phyloP scores from a whole-genome alignment of 176 grass and related monocot genomes.

The Secale cereale region DNA sequence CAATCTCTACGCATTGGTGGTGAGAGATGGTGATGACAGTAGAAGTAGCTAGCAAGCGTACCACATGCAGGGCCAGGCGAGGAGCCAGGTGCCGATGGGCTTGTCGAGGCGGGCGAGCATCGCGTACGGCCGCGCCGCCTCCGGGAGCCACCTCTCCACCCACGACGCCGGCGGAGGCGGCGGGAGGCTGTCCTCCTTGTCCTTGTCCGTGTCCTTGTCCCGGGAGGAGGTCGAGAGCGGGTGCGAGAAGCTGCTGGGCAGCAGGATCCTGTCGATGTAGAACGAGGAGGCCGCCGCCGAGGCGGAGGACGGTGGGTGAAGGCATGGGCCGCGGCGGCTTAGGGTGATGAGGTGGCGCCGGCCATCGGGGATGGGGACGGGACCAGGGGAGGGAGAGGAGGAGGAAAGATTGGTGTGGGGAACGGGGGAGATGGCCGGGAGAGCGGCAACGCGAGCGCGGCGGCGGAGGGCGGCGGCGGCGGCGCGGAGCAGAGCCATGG shows the following conservation, averaged over 20 bases:
- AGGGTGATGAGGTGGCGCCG: conserved; percentile 13
- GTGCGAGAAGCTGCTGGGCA: neutral
- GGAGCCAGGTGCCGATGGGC: conserved; percentile 75
- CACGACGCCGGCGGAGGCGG: conserved; percentile 24
- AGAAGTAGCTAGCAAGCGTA: neutral
- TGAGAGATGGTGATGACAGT: neutral
- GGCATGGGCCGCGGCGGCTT: neutral
- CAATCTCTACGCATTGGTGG: neutral
- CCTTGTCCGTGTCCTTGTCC: neutral
- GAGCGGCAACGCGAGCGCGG: too few species aligned
- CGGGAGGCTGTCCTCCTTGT: too few species aligned
- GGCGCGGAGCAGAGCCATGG: conserved; percentile 43
- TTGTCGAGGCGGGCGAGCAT: conserved; percentile 82
- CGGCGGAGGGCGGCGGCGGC: conserved; percentile 27
- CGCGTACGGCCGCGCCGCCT: conserved; percentile 58
- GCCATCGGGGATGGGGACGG: neutral
- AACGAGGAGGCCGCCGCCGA: neutral
- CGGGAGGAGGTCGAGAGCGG: conserved; percentile 13
- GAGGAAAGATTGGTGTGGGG: neutral
- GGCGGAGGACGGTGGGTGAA: neutral
- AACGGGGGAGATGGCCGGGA: neutral
- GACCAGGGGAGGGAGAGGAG: neutral
- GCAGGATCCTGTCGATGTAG: neutral
- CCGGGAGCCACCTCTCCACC: conserved; percentile 58
- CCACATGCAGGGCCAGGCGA: conserved; percentile 89